Conservation (phyloP, 495 filamentous ascomycete species). For the Penicillium maclennaniae region DNA sequence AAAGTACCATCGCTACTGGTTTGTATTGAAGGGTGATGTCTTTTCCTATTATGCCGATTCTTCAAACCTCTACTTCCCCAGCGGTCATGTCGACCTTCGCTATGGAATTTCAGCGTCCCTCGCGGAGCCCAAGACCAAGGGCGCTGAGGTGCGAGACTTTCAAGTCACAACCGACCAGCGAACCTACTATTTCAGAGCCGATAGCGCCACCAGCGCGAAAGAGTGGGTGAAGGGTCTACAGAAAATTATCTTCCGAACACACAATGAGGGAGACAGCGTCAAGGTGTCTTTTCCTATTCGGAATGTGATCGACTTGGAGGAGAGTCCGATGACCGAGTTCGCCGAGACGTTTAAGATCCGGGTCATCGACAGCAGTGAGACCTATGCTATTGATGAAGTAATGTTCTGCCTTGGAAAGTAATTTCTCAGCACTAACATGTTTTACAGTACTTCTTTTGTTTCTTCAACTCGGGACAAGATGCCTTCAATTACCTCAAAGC, state of each 20-base stretch:
- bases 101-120: conserved; percentile 86
- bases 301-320: conserved; percentile 89
- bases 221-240: conserved; percentile 97
- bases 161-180: conserved; percentile 77
- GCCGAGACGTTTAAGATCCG: conserved; percentile 92
- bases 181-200: conserved; percentile 84
- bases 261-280: conserved; percentile 95
- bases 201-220: conserved; percentile 82
- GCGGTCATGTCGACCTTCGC: conserved; percentile 85
- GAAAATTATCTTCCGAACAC: conserved; percentile 90
- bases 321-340: conserved; percentile 86
- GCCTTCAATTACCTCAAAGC: conserved; percentile 75
- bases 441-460: conserved; percentile 87
- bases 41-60: conserved; percentile 87
- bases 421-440: not conserved
- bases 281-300: conserved; percentile 89
- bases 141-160: conserved; percentile 66
- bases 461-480: conserved; percentile 83
- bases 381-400: conserved; percentile 93
- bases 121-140: conserved; percentile 63
- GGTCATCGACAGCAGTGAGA: conserved; percentile 87
- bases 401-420: conserved; percentile 8
- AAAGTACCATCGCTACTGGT: conserved; percentile 92
- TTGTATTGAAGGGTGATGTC: conserved; percentile 90
- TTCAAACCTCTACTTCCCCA: conserved; percentile 85